phyloP scores from a whole-genome alignment of 1,139 yeast genomes.

The Debaryomyces subglobosus region DNA sequence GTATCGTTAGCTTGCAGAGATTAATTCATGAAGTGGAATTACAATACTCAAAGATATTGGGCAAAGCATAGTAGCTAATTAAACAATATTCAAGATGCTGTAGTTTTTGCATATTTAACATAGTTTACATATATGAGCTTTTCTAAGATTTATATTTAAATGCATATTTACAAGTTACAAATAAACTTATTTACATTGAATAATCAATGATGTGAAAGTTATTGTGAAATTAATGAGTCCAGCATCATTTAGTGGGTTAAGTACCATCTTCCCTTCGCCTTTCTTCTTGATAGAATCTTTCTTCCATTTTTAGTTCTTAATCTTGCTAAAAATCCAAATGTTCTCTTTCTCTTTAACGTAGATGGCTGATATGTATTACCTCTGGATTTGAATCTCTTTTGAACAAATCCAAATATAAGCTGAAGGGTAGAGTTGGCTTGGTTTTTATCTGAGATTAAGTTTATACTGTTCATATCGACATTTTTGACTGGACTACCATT shows the following conservation, averaged over 20 bases:
- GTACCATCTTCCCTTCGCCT: slow-evolving; percentile 92
- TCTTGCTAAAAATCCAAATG: slow-evolving; percentile 89
- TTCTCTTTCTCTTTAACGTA: slow-evolving; percentile 85
- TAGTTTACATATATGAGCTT: background rate
- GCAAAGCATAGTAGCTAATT: slow-evolving; percentile 32
- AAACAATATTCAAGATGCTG: background rate
- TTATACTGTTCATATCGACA: background rate
- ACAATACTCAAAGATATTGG: slow-evolving; percentile 51
- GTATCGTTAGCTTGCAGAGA: slow-evolving; percentile 73
- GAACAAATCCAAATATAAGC: slow-evolving; percentile 43
- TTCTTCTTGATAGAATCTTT: slow-evolving; percentile 76
- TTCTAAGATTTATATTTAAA: slow-evolving; percentile 2
- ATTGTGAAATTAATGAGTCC: background rate
- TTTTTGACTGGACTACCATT: slow-evolving; percentile 3
- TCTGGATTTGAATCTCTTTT: slow-evolving; percentile 79
- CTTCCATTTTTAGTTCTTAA: slow-evolving; percentile 78
- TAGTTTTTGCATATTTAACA: background rate
- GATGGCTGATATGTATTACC: slow-evolving; percentile 97
- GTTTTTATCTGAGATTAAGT: background rate
- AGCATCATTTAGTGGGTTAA: slow-evolving; percentile 60
- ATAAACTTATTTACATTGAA: slow-evolving; percentile 1
- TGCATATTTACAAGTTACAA: slow-evolving; percentile 8
- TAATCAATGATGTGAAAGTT: background rate
- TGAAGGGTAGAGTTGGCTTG: slow-evolving; percentile 22
- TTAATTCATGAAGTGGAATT: slow-evolving; percentile 64